Percentiles rank a stretch among this genome's conserved stretches.
These are phyloP conservation scores for Podosphaera fusca DNA, from an alignment of 2,329 filamentous ascomycete species.

Conservation along the genomic window DNA sequence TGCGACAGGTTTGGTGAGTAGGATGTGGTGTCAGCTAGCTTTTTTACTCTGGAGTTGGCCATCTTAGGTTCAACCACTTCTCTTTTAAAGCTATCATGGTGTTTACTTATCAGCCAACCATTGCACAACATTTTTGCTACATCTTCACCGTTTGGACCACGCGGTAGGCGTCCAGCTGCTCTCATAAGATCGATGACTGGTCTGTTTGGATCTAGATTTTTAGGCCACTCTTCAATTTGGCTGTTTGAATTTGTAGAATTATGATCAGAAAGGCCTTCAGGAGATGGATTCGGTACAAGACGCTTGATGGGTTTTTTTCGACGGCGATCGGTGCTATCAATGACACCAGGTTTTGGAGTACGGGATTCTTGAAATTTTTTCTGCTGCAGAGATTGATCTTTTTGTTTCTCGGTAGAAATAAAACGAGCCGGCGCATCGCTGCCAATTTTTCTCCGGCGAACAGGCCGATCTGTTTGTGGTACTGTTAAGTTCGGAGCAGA, in stretches of 20 bases:
- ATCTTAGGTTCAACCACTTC: neutral
- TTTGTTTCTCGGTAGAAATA: neutral
- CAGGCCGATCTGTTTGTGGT: neutral
- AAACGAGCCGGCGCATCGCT: neutral
- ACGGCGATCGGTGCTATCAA: neutral
- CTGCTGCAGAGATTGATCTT: neutral
- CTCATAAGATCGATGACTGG: neutral
- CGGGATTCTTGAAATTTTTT: neutral
- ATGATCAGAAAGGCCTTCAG: neutral
- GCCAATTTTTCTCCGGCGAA: neutral
- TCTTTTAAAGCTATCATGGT: neutral
- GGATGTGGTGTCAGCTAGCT: neutral
- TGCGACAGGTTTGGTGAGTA: neutral
- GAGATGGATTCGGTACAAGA: neutral
- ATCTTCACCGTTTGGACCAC: conserved; percentile 1
- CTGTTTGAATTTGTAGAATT: too few species aligned
- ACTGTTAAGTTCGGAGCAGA: neutral
- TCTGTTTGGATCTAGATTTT: neutral
- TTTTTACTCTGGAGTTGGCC: too few species aligned
- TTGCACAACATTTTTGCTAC: conserved; percentile 1
- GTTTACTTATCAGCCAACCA: neutral
- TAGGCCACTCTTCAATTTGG: conserved; percentile 1
- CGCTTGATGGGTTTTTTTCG: neutral
- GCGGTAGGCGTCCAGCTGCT: neutral
- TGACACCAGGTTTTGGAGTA: neutral